A percentile compares a stretch with the other conserved stretches of the same genome.
Conservation (phyloP, 139 green algal species). For the Coelastrella sp. region DNA sequence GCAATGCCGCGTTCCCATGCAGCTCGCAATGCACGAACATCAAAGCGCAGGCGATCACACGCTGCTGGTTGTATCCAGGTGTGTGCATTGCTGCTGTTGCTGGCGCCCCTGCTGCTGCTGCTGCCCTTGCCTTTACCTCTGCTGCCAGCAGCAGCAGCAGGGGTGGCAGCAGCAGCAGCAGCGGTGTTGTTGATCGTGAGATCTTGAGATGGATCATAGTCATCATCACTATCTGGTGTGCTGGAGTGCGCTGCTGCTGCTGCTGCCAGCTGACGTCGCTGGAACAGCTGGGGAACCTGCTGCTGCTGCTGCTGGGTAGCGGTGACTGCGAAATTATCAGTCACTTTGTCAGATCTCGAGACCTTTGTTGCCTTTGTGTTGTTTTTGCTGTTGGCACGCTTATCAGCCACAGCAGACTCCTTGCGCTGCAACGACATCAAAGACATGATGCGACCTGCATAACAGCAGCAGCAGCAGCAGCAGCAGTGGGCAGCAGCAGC, state of each 20-base stretch:
- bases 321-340: too few relatives aligned
- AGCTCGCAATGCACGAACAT: slow-evolving; percentile 17
- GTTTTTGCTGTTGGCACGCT: background rate
- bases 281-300: background rate
- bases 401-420: background rate
- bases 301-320: background rate
- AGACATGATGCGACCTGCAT: background rate
- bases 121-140: background rate
- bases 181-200: too few relatives aligned
- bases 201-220: background rate
- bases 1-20: slow-evolving; percentile 7
- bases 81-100: slow-evolving; percentile 19
- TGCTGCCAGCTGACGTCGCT: slow-evolving; percentile 28
- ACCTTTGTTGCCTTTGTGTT: background rate
- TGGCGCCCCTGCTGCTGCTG: background rate
- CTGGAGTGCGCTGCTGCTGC: background rate
- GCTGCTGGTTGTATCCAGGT: slow-evolving; percentile 32
- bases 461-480: background rate
- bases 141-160: background rate
- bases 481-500: background rate
- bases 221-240: slow-evolving; percentile 4
- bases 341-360: background rate
- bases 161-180: background rate
- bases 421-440: background rate
- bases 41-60: slow-evolving; percentile 32